Conservation (phyloP, 1,284 basidiomycete genomes). For the Tylopilus orsonianus region DNA sequence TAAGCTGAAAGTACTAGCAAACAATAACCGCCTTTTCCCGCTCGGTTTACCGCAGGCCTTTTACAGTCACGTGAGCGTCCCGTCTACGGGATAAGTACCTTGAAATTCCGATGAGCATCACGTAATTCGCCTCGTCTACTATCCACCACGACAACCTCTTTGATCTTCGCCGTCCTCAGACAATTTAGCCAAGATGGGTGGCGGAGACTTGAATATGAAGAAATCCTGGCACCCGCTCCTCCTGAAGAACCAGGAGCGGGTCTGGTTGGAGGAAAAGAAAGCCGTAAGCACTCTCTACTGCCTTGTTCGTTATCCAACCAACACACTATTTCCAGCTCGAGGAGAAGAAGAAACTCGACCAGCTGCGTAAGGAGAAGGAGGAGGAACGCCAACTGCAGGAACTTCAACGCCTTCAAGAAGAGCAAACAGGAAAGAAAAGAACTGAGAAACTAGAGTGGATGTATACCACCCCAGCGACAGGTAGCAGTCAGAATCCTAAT, state of each 20-base stretch:
- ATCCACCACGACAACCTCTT: constrained; percentile 8
- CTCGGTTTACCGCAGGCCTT: too few relatives aligned
- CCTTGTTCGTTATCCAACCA: constrained; percentile 2
- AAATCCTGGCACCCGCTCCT: constrained; percentile 99
- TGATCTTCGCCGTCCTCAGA: constrained; percentile 13
- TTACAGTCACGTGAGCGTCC: too few relatives aligned
- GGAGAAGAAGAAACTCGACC: constrained; percentile 97
- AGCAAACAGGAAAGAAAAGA: constrained; percentile 91
- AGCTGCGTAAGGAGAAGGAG: constrained; percentile 95
- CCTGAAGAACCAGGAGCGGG: constrained; percentile 97
- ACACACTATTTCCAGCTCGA: constrained; percentile 62
- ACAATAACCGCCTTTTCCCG: too few relatives aligned
- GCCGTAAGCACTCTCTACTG: constrained; percentile 57
- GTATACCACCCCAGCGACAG: constrained; percentile 93
- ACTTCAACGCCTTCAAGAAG: constrained; percentile 90
- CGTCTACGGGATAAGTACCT: too few relatives aligned
- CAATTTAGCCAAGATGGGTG: constrained; percentile 79
- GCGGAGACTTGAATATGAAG: constrained; percentile 94
- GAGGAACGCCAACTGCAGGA: constrained; percentile 97
- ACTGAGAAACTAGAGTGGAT: constrained; percentile 98
- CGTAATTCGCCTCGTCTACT: constrained; percentile 6
- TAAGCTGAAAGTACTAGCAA: neutral
- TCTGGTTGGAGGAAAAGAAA: constrained; percentile 98
- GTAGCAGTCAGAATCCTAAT: constrained; percentile 78
- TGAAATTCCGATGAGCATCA: too few relatives aligned